These are phyloP conservation scores for Nicotiana undulata DNA, from an alignment of 257 asterid genomes.

Conservation along the genomic window DNA sequence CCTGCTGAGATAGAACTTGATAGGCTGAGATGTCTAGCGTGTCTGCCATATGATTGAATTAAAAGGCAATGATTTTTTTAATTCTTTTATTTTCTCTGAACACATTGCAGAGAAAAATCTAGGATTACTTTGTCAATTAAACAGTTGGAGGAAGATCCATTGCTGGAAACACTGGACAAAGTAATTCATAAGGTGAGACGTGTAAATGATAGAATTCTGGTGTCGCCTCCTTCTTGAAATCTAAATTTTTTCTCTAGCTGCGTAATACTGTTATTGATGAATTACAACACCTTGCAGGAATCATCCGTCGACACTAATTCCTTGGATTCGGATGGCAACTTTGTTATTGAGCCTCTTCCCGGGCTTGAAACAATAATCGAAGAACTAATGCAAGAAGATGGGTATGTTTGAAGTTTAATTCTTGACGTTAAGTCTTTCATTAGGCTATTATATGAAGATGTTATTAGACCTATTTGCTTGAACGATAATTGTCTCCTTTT, in stretches of 20 bases:
- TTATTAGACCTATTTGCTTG: not conserved
- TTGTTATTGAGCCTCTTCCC: slow-evolving; percentile 75
- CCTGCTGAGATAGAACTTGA: not conserved
- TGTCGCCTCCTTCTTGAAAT: not conserved
- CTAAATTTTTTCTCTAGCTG: not conserved
- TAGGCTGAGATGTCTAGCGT: not conserved
- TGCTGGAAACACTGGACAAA: slow-evolving; percentile 82
- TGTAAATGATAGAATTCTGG: not conserved
- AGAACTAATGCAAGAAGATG: slow-evolving; percentile 82
- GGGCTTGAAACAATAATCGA: slow-evolving; percentile 71
- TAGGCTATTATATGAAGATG: not conserved
- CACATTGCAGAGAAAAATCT: slow-evolving; percentile 32
- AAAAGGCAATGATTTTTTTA: not conserved
- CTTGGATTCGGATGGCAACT: slow-evolving; percentile 18
- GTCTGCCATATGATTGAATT: not conserved
- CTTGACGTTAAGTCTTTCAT: not conserved
- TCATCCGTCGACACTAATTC: slow-evolving; percentile 26
- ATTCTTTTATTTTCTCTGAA: not conserved
- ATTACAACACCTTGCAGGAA: slow-evolving; percentile 34
- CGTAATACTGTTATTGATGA: slow-evolving; percentile 5
- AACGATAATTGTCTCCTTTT: too few relatives aligned
- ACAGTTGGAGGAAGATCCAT: slow-evolving; percentile 93
- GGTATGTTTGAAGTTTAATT: slow-evolving; percentile 40
- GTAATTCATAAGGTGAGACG: slow-evolving; percentile 80
- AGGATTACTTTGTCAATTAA: slow-evolving; percentile 77